Evolutionary conservation across 1,139 yeast genomes (phyloP), one percentile per base, ranked within the genome.

Genomic region (Taphrina betulina): DNA sequence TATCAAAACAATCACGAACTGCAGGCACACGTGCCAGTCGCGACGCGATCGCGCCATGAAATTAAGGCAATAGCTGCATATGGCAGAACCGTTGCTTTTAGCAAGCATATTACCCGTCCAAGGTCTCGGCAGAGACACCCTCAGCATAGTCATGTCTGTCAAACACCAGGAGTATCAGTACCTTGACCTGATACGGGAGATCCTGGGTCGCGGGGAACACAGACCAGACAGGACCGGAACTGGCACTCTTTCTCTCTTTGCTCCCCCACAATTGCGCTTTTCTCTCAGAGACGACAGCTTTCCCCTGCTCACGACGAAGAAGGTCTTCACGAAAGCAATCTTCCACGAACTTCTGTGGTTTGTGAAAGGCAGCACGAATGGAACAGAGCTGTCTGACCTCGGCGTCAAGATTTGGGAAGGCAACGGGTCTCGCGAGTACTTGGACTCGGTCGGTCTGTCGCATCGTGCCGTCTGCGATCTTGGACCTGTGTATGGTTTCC

Each of bases 341-440:
- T 40, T 34, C 17, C 83, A 87, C 62, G 98, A 92, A 68, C 75
- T 92, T 24, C 75, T 92, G 23, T 94, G 99, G 99, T 92, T 92
- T 68, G 78, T 94, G 10, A 76, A 81, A 2, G 98, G 97, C 1
- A 80, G 84, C 62, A 92, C 99, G 0, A 95, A 90, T 67, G 95
- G 94, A 23, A 84, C 83, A 63, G 75, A 79, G 62, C 74, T 92
- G 44, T 74, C 84, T 17, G 95, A 83, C 3, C 78, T 85, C 63
- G 96, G 95, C 28, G 95, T 92, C 19, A 89, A 82, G 67, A 92
- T 92, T 57, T 92, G 99, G 99, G 97, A 94, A 69, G 98, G 98
- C 19, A 94, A 92, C 67, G 98, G 98, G n/a, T 85, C 95, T 26
- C 77, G 96, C 61, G 95, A 88, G 70, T 92, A 80, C 69, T 74